Conservation (phyloP, 169 alveolate genomes). For the Ichthyophthirius multifiliis region DNA sequence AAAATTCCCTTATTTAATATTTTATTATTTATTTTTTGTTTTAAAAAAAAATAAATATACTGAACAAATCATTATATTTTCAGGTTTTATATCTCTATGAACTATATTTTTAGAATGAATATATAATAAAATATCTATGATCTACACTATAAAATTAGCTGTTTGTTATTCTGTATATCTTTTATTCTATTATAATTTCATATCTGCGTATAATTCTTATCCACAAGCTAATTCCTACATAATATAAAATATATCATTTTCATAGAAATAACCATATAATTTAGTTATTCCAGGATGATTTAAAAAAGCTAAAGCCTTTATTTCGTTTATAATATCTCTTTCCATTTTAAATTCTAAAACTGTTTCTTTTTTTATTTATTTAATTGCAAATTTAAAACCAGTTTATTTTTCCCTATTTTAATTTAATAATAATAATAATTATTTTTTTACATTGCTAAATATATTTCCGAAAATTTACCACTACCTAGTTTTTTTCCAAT, state of each 20-base stretch:
- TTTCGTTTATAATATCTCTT: constrained; percentile 19
- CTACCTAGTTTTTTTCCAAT: background rate
- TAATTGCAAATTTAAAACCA: background rate
- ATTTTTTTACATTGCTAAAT: background rate
- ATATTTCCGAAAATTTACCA: background rate
- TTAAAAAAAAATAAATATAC: background rate
- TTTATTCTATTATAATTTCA: constrained; percentile 21
- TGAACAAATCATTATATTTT: constrained; percentile 24
- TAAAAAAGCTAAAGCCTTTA: constrained; percentile 16
- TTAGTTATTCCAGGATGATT: constrained; percentile 36
- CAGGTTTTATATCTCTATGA: constrained; percentile 45
- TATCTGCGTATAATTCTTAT: constrained; percentile 9
- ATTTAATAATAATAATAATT: background rate
- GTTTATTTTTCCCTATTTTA: background rate
- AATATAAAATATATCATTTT: constrained; percentile 5
- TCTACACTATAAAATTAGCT: constrained; percentile 7
- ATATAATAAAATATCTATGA: constrained; percentile 17
- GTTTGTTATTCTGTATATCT: constrained; percentile 16
- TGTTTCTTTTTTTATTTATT: background rate
- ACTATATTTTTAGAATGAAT: constrained; percentile 27
- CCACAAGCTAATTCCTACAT: constrained; percentile 23
- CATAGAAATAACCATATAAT: constrained; percentile 29
- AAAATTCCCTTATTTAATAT: constrained; percentile 5
- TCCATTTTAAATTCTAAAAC: constrained; percentile 1
- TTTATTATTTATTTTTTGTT: background rate